Evolutionary conservation across 768 basidiomycete genomes (phyloP), one percentile per base, ranked within the genome.

Genomic region (Panaeolus papilionaceus): DNA sequence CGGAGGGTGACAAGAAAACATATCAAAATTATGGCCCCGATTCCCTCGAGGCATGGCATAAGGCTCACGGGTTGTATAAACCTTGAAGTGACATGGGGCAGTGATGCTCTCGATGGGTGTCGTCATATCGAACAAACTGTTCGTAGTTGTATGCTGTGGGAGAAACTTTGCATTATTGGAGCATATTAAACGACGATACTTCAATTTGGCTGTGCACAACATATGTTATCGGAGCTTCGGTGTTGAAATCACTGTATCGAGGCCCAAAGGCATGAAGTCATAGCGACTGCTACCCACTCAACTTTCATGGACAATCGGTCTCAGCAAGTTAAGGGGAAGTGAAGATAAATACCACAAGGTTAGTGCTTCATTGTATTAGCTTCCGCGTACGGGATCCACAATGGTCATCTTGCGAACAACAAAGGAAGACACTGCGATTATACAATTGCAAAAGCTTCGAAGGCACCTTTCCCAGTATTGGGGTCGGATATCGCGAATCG

Each of bases 21-120:
- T 86, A 87, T 70, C 67, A 83, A 10, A 70, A 72, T 9, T 89
- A 84, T 61, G 82, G 83, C 0, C 72, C 75, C 0, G 68, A 82
- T 14, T 85, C 87, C 2, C 70, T 91, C 54, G 88, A 90, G 73
- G 74, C 70, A 2, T 91, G 89, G 89, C 89, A 91, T 73, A 86
- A 83, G 79, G 81, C 83, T 67, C 76, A 88, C 51, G 74, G 75
- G 0, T 75, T 85, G 42, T 88, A 80, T 68, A 74, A 74, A 62
- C 68, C 69, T 20, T 78, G 68, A 72, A 49, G 37, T 39, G 38
- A 66, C 54, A 58, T 58, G 26, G 14, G 9, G 16, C 12, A 18
- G 54, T 28, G 26, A 58, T 58, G 33, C 47, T 33, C 54, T 58
- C 28, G 26, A 58, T 16, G 54, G 1, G 33, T 33, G 28, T 58